These are phyloP conservation scores for Limonium bicolor DNA, from an alignment of 148 eudicot species.

Conservation along the genomic window DNA sequence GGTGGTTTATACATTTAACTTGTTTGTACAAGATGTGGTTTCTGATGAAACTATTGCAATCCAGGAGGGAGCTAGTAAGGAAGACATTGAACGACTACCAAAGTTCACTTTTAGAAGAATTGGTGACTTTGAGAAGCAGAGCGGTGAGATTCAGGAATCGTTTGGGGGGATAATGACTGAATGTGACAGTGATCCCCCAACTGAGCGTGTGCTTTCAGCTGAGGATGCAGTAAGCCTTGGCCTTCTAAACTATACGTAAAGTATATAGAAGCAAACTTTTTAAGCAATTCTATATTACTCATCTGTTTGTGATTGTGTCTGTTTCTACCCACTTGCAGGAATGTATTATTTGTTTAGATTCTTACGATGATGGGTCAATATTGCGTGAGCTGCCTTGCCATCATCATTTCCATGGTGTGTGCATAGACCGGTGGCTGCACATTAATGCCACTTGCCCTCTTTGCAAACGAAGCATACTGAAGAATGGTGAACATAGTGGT, in stretches of 20 bases:
- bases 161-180: constrained; percentile 82
- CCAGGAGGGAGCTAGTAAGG: constrained; percentile 89
- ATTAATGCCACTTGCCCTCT: constrained; percentile 89
- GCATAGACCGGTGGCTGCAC: constrained; percentile 87
- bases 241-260: no score
- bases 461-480: constrained; percentile 79
- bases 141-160: constrained; percentile 74
- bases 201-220: constrained; percentile 44
- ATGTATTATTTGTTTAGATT: constrained; percentile 68
- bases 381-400: constrained; percentile 80
- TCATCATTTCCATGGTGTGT: constrained; percentile 71
- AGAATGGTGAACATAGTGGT: constrained; percentile 45
- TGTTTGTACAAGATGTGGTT: no score
- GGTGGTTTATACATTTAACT: neutral
- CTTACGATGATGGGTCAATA: constrained; percentile 70
- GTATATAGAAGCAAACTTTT: neutral
- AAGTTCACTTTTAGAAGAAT: constrained; percentile 55
- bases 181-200: constrained; percentile 61
- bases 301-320: neutral
- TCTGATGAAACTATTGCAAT: neutral
- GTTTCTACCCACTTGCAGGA: constrained; percentile 24
- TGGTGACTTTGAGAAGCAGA: constrained; percentile 58
- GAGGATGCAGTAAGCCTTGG: constrained; percentile 96
- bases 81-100: constrained; percentile 68
- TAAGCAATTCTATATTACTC: neutral